Evolutionary conservation across 495 filamentous ascomycete genomes (phyloP).

Genomic region (Darksidea phi): DNA sequence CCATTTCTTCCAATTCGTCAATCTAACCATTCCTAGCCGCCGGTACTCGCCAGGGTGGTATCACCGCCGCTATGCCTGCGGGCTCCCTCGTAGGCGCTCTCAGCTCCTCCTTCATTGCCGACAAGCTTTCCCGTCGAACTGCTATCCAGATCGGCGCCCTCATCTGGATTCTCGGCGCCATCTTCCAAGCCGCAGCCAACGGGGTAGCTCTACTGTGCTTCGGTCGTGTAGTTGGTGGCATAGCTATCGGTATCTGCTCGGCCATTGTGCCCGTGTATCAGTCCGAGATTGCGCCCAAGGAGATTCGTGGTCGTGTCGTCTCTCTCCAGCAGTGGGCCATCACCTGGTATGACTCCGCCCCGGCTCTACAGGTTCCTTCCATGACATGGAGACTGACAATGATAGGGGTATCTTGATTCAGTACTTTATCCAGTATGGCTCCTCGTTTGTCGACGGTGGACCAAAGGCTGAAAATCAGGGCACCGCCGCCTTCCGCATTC

Average conservation of each 20-base stretch:
- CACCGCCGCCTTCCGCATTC: conserved; percentile 65
- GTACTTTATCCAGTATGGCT: conserved; percentile 72
- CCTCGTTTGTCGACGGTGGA: conserved; percentile 61
- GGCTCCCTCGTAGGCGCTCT: conserved; percentile 74
- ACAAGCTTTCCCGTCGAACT: conserved; percentile 64
- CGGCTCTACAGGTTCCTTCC: neutral
- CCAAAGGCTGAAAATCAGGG: conserved; percentile 57
- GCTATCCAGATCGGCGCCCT: conserved; percentile 68
- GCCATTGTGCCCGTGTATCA: conserved; percentile 77
- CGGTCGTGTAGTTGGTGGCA: conserved; percentile 68
- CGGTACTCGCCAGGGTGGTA: conserved; percentile 60
- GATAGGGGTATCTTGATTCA: conserved; percentile 50
- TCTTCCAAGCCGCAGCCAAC: conserved; percentile 60
- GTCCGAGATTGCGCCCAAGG: conserved; percentile 73
- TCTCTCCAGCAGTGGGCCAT: conserved; percentile 75
- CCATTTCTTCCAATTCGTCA: neutral
- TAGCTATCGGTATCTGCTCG: conserved; percentile 74
- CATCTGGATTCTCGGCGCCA: conserved; percentile 71
- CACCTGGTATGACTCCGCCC: conserved; percentile 55
- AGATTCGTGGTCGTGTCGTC: conserved; percentile 75
- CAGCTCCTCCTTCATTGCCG: conserved; percentile 63
- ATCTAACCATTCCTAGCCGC: conserved; percentile 32
- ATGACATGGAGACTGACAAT: neutral
- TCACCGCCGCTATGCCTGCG: conserved; percentile 69
- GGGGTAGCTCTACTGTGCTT: conserved; percentile 64